These are phyloP conservation scores for Alliaria petiolata DNA, from an alignment of 345 rosid genomes.

Conservation along the genomic window DNA sequence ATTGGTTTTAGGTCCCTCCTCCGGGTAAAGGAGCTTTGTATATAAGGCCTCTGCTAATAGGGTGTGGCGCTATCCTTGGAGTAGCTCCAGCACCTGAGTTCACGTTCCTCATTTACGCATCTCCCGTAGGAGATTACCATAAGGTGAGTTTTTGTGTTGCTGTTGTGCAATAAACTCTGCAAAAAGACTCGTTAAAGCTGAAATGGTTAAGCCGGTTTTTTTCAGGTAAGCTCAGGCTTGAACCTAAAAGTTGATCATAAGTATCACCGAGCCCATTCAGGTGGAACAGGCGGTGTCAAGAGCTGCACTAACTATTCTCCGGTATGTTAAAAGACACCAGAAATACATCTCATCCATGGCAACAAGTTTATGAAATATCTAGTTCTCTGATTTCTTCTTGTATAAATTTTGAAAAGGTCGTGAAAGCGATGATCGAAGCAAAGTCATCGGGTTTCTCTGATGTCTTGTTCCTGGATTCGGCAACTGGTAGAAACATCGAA, in stretches of 20 bases:
- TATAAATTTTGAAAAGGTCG: slow-evolving; percentile 31
- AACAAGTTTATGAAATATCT: slow-evolving; percentile 6
- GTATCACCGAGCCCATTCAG: slow-evolving; percentile 41
- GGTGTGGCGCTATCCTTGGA: slow-evolving; percentile 47
- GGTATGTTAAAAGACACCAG: slow-evolving; percentile 22
- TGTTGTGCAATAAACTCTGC: slow-evolving; percentile 14
- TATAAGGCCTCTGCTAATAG: slow-evolving; percentile 64
- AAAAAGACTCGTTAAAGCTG: background rate
- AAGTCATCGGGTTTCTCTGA: slow-evolving; percentile 68
- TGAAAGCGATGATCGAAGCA: slow-evolving; percentile 45
- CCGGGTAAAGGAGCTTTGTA: slow-evolving; percentile 61
- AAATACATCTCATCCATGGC: slow-evolving; percentile 20
- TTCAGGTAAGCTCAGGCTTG: slow-evolving; percentile 31
- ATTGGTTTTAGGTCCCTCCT: slow-evolving; percentile 53
- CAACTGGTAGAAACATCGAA: slow-evolving; percentile 50
- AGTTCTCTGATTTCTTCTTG: background rate
- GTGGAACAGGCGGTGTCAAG: slow-evolving; percentile 74
- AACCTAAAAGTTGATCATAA: slow-evolving; percentile 50
- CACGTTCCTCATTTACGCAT: slow-evolving; percentile 45
- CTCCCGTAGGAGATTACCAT: slow-evolving; percentile 52
- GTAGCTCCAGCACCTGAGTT: slow-evolving; percentile 53
- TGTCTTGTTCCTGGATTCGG: slow-evolving; percentile 55
- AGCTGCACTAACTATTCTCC: slow-evolving; percentile 62
- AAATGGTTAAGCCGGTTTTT: background rate
- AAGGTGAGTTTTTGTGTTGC: slow-evolving; percentile 36